phyloP scores from a whole-genome alignment of 2,329 filamentous ascomycete species.

The Cercospora zeina region DNA sequence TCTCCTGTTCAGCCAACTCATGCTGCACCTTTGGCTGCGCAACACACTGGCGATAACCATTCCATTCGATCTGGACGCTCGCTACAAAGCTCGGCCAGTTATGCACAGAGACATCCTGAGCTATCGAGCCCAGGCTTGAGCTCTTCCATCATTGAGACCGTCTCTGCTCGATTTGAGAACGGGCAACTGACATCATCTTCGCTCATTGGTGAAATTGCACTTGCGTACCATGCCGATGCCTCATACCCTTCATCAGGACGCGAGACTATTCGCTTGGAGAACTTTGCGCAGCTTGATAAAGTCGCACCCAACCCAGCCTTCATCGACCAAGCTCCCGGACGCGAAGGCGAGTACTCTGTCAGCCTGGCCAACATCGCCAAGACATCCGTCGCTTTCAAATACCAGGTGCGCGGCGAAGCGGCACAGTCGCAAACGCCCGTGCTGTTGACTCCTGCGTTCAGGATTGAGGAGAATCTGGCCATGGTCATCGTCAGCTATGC shows the following conservation, averaged over 20 bases:
- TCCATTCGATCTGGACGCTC: slow-evolving; percentile 89
- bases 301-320: slow-evolving; percentile 94
- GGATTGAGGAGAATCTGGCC: slow-evolving; percentile 79
- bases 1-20: slow-evolving; percentile 39
- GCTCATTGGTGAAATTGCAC: slow-evolving; percentile 83
- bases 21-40: slow-evolving; percentile 41
- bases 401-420: slow-evolving; percentile 75
- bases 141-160: slow-evolving; percentile 84
- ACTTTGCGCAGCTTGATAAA: slow-evolving; percentile 83
- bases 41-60: slow-evolving; percentile 75
- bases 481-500: slow-evolving; percentile 82
- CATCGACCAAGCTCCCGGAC: slow-evolving; percentile 67
- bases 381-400: slow-evolving; percentile 84
- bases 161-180: slow-evolving; percentile 80
- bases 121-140: slow-evolving; percentile 77
- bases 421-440: slow-evolving; percentile 64
- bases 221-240: slow-evolving; percentile 68
- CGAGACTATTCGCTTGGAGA: slow-evolving; percentile 78
- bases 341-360: slow-evolving; percentile 76
- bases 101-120: slow-evolving; percentile 73
- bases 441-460: slow-evolving; percentile 74
- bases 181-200: slow-evolving; percentile 69
- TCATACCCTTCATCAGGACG: slow-evolving; percentile 28
- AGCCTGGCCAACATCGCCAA: slow-evolving; percentile 68
- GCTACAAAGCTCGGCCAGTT: slow-evolving; percentile 56